Evolutionary conservation across 2,329 filamentous ascomycete genomes (phyloP).

Genomic region (Diaporthe vaccinii): DNA sequence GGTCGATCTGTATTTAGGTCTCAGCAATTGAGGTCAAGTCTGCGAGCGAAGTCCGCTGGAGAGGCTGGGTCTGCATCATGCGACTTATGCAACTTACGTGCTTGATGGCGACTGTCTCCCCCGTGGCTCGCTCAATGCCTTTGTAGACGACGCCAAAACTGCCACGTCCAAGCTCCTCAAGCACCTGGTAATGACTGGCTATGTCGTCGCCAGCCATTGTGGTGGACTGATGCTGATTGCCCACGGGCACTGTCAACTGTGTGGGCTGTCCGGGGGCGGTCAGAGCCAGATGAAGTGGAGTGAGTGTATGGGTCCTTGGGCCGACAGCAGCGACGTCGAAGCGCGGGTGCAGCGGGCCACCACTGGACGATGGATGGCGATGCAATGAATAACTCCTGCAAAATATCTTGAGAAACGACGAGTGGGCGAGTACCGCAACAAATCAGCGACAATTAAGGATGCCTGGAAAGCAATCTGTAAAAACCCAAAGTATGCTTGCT

Average conservation of each 20-base stretch:
- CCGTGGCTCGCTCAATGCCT: constrained; percentile 90
- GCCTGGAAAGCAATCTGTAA: constrained; percentile 11
- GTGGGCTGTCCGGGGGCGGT: constrained; percentile 19
- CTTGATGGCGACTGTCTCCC: constrained; percentile 96
- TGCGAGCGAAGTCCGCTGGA: not conserved
- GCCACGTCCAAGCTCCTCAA: constrained; percentile 97
- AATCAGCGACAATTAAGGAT: constrained; percentile 23
- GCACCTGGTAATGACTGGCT: constrained; percentile 90
- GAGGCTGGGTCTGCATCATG: not conserved
- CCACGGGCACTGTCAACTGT: constrained; percentile 20
- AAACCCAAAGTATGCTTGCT: not conserved
- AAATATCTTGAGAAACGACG: not conserved
- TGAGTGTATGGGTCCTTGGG: constrained; percentile 22
- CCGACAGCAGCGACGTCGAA: constrained; percentile 28
- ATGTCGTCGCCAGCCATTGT: constrained; percentile 74
- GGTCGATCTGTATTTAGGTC: constrained; percentile 81
- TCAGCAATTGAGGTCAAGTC: constrained; percentile 32
- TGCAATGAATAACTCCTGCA: not conserved
- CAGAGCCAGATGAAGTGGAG: constrained; percentile 33
- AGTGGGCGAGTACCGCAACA: constrained; percentile 21
- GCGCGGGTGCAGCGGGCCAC: constrained; percentile 14
- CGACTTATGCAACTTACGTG: constrained; percentile 78
- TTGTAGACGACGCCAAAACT: constrained; percentile 99
- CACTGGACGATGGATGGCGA: constrained; percentile 1
- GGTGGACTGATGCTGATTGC: constrained; percentile 43